Evolutionary conservation across 352 stramenopile species (phyloP).

Genomic region (Elongisporangium undulatum): DNA sequence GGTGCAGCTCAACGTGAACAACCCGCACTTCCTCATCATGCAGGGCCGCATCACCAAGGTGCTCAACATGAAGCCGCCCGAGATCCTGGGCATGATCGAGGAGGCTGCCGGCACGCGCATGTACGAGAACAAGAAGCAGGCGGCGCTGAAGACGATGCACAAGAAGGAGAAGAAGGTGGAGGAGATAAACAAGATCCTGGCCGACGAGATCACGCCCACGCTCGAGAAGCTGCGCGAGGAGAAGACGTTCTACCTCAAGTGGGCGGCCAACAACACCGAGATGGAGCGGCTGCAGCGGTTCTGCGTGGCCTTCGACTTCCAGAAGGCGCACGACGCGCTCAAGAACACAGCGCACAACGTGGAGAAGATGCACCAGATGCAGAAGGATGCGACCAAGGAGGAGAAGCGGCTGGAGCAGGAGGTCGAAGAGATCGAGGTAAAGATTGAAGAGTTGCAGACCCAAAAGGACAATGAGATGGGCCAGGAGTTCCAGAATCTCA

Average conservation of each 20-base stretch:
- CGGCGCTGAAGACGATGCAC: conserved; percentile 97
- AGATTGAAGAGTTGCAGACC: conserved; percentile 80
- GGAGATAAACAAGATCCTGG: conserved; percentile 98
- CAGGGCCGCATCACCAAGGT: conserved; percentile 99
- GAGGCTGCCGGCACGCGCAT: conserved; percentile 99
- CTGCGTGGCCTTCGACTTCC: conserved; percentile 95
- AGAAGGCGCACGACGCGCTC: conserved; percentile 85
- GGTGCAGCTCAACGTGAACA: conserved; percentile 99
- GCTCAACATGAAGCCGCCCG: conserved; percentile 99
- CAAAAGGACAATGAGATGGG: conserved; percentile 82
- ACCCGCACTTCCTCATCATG: conserved; percentile 99
- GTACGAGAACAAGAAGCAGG: conserved; percentile 99
- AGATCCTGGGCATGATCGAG: conserved; percentile 99
- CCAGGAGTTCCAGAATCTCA: conserved; percentile 78
- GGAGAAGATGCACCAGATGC: conserved; percentile 82
- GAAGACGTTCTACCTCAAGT: conserved; percentile 98
- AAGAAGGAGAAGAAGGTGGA: conserved; percentile 99
- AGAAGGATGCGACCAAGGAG: conserved; percentile 62
- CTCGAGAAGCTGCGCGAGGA: conserved; percentile 97
- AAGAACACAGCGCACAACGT: conserved; percentile 87
- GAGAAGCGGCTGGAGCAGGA: conserved; percentile 53
- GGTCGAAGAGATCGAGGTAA: conserved; percentile 75
- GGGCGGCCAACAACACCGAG: conserved; percentile 97
- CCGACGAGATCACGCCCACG: conserved; percentile 99
- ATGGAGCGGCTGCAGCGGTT: conserved; percentile 97